Evolutionary conservation across 805 yeast genomes (phyloP).

Genomic region (Phaffomyces opuntiae): DNA sequence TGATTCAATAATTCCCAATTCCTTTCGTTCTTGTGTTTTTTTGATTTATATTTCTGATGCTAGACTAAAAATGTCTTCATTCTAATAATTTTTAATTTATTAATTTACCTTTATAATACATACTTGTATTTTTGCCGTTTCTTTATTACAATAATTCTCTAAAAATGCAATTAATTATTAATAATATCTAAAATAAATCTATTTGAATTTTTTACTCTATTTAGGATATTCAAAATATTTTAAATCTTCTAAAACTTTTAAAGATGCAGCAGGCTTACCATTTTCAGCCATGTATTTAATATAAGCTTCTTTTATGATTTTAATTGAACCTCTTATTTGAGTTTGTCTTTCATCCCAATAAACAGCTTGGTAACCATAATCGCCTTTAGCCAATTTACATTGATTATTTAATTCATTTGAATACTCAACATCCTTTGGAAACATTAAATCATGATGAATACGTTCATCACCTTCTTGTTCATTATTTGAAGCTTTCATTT

Average conservation of each 20-base stretch:
- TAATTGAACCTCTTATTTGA: constrained; percentile 35
- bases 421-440: constrained; percentile 55
- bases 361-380: constrained; percentile 41
- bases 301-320: constrained; percentile 38
- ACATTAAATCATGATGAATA: constrained; percentile 44
- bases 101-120: not conserved
- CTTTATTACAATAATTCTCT: too few species aligned
- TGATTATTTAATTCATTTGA: constrained; percentile 37
- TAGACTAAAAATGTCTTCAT: too few species aligned
- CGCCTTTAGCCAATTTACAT: constrained; percentile 30
- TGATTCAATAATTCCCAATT: not conserved
- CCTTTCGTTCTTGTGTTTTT: not conserved
- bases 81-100: not conserved
- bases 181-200: not conserved
- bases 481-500: constrained; percentile 39
- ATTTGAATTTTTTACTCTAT: not conserved
- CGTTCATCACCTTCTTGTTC: constrained; percentile 41
- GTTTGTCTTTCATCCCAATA: constrained; percentile 45
- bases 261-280: constrained; percentile 31
- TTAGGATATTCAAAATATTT: constrained; percentile 29
- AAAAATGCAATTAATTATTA: not conserved
- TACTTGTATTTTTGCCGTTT: too few species aligned
- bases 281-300: constrained; percentile 30
- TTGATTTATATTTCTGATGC: not conserved
- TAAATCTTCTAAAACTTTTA: constrained; percentile 33